Percentiles rank a stretch among this genome's conserved stretches.
phyloP scores from a whole-genome alignment of 192 early-diverging fungal genomes.

The Endogone sp. region DNA sequence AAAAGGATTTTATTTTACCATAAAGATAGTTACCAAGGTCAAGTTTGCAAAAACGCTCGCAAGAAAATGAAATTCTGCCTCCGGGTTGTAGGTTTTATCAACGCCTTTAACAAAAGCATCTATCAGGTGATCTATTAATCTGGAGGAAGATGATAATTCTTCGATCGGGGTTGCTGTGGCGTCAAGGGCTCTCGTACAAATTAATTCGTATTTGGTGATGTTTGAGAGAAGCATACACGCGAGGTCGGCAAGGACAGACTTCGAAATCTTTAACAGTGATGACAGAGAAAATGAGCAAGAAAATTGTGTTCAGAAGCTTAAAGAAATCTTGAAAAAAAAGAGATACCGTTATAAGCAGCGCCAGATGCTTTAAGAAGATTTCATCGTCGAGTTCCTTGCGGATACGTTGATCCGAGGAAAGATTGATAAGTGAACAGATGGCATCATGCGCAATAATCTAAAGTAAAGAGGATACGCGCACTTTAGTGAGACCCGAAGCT shows the following conservation, averaged over 20 bases:
- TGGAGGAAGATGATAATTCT: constrained; percentile 36
- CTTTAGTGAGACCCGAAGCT: no score
- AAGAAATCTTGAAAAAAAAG: background rate
- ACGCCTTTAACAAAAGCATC: constrained; percentile 87
- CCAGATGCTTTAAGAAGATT: constrained; percentile 64
- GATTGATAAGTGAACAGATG: constrained; percentile 77
- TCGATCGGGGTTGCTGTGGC: constrained; percentile 26
- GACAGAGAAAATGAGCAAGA: background rate
- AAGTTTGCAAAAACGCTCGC: constrained; percentile 92
- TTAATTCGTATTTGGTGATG: constrained; percentile 67
- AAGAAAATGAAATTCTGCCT: constrained; percentile 80
- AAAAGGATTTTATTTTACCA: no score
- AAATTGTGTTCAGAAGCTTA: background rate
- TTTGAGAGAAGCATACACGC: constrained; percentile 92
- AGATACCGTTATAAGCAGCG: constrained; percentile 63
- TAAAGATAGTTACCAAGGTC: constrained; percentile 37
- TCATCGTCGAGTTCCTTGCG: constrained; percentile 64
- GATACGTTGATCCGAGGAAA: constrained; percentile 65
- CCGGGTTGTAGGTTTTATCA: constrained; percentile 71
- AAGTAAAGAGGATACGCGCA: no score
- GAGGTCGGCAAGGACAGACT: constrained; percentile 71
- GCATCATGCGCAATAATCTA: constrained; percentile 84
- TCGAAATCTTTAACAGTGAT: constrained; percentile 45
- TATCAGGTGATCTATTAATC: constrained; percentile 77
- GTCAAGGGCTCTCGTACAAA: constrained; percentile 54